phyloP scores from a whole-genome alignment of 257 asterid species.

The Anisodus acutangulus region DNA sequence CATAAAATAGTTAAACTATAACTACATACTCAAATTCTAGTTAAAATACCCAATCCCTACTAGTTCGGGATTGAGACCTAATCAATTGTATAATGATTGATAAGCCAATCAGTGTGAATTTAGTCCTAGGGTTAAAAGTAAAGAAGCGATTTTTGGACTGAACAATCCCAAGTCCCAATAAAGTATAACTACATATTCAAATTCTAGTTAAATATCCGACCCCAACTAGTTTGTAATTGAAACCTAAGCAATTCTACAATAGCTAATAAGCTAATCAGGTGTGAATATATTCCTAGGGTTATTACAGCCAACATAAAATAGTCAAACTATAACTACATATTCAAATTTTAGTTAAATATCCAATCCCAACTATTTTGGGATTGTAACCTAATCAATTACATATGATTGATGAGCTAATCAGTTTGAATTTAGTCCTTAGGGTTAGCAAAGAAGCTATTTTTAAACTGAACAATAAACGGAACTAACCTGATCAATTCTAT shows the following conservation, averaged over 20 bases:
- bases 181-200: neutral
- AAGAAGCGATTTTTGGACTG: no score
- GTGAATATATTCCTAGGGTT: neutral
- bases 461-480: neutral
- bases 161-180: neutral
- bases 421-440: neutral
- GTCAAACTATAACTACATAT: no score
- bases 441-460: neutral
- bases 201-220: no score
- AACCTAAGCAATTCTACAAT: no score
- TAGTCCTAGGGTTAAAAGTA: neutral
- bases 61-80: neutral
- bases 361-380: neutral
- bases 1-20: neutral
- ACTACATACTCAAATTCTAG: no score
- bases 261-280: neutral
- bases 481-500: no score
- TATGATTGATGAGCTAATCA: neutral
- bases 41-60: neutral
- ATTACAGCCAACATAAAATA: no score
- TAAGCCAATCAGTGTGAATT: neutral
- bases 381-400: neutral
- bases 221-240: no score
- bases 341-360: no score
- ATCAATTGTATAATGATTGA: neutral